Conservation (phyloP, 768 basidiomycete species). For the Auricularia sp. region DNA sequence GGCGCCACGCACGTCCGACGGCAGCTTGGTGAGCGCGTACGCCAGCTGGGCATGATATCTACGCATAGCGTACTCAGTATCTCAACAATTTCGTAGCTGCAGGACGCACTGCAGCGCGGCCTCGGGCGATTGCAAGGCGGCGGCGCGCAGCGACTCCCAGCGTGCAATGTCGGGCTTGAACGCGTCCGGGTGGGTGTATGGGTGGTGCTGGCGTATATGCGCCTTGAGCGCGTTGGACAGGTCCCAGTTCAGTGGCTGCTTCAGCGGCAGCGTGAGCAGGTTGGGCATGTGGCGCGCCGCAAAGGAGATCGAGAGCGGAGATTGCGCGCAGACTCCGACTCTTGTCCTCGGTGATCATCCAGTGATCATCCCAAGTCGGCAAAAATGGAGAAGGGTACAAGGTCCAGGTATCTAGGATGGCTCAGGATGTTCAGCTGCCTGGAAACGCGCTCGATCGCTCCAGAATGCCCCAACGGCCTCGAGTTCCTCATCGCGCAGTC, state of each 20-base stretch:
- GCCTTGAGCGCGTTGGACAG: conserved; percentile 46
- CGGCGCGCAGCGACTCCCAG: conserved; percentile 61
- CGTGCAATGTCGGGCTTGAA: conserved; percentile 67
- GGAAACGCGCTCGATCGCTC: too few species aligned
- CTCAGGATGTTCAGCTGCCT: too few species aligned
- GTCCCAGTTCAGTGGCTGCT: conserved; percentile 49
- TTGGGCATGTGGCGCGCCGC: conserved; percentile 51
- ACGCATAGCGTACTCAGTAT: neutral
- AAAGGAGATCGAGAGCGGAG: too few species aligned
- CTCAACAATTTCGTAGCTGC: too few species aligned
- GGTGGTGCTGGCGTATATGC: conserved; percentile 55
- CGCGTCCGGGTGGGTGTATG: conserved; percentile 72
- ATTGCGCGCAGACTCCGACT: too few species aligned
- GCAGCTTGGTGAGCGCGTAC: conserved; percentile 76
- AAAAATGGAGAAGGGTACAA: too few species aligned
- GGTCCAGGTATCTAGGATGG: too few species aligned
- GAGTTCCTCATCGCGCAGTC: too few species aligned
- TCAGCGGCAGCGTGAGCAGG: conserved; percentile 64
- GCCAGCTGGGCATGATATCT: conserved; percentile 91
- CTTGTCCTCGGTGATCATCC: too few species aligned
- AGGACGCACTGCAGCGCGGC: neutral
- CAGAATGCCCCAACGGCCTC: too few species aligned
- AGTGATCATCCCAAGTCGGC: too few species aligned
- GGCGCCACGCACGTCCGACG: conserved; percentile 50
- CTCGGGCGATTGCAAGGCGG: conserved; percentile 28